These are phyloP conservation scores for Ormosia semicastrata DNA, from an alignment of 306 rosid genomes.

Conservation along the genomic window DNA sequence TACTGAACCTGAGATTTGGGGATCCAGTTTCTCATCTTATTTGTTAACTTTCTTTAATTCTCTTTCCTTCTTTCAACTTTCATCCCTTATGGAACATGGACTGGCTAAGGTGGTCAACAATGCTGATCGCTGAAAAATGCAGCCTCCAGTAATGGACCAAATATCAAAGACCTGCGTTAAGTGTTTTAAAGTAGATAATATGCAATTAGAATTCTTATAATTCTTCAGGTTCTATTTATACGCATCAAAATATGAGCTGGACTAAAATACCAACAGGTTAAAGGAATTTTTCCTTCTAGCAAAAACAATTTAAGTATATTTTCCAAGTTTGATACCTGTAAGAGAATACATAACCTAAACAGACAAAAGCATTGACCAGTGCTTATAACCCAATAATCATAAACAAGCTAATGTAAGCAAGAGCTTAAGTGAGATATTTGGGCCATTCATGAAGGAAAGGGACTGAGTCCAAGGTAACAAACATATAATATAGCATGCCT, in stretches of 20 bases:
- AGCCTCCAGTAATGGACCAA: slow-evolving; percentile 20
- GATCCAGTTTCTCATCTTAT: slow-evolving; percentile 25
- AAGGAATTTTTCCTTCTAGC: not conserved
- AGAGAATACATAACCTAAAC: not conserved
- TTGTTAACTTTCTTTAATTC: slow-evolving; percentile 18
- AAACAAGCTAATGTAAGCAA: slow-evolving; percentile 4
- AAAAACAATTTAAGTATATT: not conserved
- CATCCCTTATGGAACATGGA: slow-evolving; percentile 12
- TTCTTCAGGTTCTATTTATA: not conserved
- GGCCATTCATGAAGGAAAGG: not conserved
- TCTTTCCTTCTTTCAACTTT: slow-evolving; percentile 27
- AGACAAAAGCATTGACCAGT: not conserved
- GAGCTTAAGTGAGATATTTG: not conserved
- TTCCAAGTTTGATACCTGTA: not conserved
- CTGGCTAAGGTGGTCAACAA: slow-evolving; percentile 13
- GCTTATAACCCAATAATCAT: not conserved
- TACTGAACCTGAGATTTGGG: slow-evolving; percentile 18
- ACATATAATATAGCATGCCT: not conserved
- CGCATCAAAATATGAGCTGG: not conserved
- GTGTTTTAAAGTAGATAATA: not conserved
- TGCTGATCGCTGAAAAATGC: slow-evolving; percentile 11
- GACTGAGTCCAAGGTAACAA: not conserved
- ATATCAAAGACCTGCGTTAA: slow-evolving; percentile 30
- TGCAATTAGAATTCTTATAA: not conserved
- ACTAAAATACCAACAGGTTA: not conserved